Base-by-base conservation (phyloP, 495 filamentous ascomycete species). In the Penicillium taxi region DNA sequence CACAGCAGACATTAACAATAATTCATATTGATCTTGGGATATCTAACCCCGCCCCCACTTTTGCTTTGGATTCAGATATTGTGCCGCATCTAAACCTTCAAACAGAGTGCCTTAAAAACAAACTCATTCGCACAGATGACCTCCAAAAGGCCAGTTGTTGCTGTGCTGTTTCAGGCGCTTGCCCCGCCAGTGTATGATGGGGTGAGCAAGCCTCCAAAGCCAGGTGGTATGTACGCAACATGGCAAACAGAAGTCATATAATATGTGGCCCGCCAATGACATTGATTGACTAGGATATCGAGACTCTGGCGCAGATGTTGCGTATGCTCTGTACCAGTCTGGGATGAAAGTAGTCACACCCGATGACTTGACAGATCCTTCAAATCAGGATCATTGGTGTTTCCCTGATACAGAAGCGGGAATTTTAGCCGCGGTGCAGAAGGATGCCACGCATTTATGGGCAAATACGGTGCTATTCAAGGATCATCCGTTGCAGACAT, bases 391-490 rank as follows among this genome's bases (percentile, higher is more conserved):
- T 24, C 45, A 52, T 1, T 61, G 58, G 57, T 45, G 42, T 12
- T 64, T 58, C 27, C 53, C 58, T 11, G 58, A 61, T 35, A 61
- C 53, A 13, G 50, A 59, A 36, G 50, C 52, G 12, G 55, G 53
- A 2, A 61, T 64, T 14, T 19, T 50, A 5, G 38, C 23, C 0
- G 57, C 57, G 0, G 37, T 59, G 5, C 12, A 53, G 14, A 35
- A 30, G 31, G 59, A 57, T 1, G 55, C 55, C 3, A 63, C 59
- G 5, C 55, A 59, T 38, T 35, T 61, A 4, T 63, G 59, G 59
- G 59, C 57, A 0, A 63, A 61, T 19, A 61, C 59, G 4, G 50
- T 59, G 13, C 37, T 61, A n/a, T 63, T 61, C 21, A 34, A 48
- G 6, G 45, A 51, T 15, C 57, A 63, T 33, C 55, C 59, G 1